phyloP scores from a whole-genome alignment of 2,329 filamentous ascomycete species.

The Fusarium drepaniforme region DNA sequence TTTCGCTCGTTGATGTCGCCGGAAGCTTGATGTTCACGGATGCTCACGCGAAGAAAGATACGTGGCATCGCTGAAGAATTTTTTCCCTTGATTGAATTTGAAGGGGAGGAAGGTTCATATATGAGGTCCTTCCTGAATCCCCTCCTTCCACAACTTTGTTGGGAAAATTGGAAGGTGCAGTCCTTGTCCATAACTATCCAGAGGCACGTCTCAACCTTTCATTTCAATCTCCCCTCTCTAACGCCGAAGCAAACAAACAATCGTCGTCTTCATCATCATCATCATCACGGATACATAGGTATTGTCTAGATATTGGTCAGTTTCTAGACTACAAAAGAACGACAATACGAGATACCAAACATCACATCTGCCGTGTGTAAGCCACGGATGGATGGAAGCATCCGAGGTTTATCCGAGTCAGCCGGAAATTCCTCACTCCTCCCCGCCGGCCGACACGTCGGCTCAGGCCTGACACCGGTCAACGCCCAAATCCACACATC shows the following conservation, averaged over 20 bases:
- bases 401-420: slow-evolving; percentile 41
- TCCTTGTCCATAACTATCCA: not conserved
- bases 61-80: not conserved
- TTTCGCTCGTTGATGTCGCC: not conserved
- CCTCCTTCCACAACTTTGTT: not conserved
- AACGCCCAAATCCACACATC: slow-evolving; percentile 45
- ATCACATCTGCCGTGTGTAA: not conserved
- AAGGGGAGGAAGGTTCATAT: not conserved
- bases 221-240: not conserved
- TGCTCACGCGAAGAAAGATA: not conserved
- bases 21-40: not conserved
- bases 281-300: too few species aligned
- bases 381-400: not conserved
- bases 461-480: slow-evolving; percentile 46
- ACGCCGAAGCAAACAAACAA: not conserved
- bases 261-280: not conserved
- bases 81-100: not conserved
- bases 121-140: not conserved
- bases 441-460: slow-evolving; percentile 32
- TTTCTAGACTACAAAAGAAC: not conserved
- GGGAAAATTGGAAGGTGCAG: not conserved
- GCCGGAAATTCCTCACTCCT: slow-evolving; percentile 39
- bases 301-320: not conserved
- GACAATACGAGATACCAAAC: not conserved
- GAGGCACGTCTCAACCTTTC: not conserved